These are phyloP conservation scores for Limtongozyma cylindracea DNA, from an alignment of 805 yeast genomes.

Conservation along the genomic window DNA sequence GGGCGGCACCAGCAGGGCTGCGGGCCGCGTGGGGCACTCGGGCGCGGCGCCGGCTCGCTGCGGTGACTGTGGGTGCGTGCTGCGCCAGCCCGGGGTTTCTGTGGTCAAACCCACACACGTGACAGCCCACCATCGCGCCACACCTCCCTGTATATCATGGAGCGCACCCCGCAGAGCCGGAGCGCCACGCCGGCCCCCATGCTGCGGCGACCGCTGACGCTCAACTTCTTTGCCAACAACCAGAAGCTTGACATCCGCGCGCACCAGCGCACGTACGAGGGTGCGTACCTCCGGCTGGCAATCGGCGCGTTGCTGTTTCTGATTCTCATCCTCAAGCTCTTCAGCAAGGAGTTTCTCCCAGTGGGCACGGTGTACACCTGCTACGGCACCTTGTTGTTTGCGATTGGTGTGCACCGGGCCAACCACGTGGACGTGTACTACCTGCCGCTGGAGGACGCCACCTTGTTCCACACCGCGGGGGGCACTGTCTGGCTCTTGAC, in stretches of 20 bases:
- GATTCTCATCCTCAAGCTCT: conserved; percentile 35
- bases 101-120: too few species aligned
- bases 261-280: conserved; percentile 65
- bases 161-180: too few species aligned
- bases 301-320: conserved; percentile 44
- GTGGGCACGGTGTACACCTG: conserved; percentile 41
- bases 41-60: too few species aligned
- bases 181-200: too few species aligned
- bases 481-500: conserved; percentile 27
- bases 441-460: conserved; percentile 10
- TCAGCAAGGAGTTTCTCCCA: conserved; percentile 35
- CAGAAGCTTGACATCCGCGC: conserved; percentile 31
- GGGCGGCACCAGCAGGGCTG: too few species aligned
- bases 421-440: conserved; percentile 11
- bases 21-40: too few species aligned
- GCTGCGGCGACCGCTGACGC: too few species aligned
- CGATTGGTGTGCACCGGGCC: conserved; percentile 13
- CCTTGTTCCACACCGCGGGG: conserved; percentile 35
- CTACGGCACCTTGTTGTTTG: conserved; percentile 21
- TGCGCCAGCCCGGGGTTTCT: too few species aligned
- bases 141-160: too few species aligned
- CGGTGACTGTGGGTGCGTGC: too few species aligned
- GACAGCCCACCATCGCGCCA: too few species aligned
- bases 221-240: conserved; percentile 10
- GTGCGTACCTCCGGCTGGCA: conserved; percentile 57